phyloP scores from a whole-genome alignment of 208 protist genomes.

The Acanthamoeba culbertsoni region DNA sequence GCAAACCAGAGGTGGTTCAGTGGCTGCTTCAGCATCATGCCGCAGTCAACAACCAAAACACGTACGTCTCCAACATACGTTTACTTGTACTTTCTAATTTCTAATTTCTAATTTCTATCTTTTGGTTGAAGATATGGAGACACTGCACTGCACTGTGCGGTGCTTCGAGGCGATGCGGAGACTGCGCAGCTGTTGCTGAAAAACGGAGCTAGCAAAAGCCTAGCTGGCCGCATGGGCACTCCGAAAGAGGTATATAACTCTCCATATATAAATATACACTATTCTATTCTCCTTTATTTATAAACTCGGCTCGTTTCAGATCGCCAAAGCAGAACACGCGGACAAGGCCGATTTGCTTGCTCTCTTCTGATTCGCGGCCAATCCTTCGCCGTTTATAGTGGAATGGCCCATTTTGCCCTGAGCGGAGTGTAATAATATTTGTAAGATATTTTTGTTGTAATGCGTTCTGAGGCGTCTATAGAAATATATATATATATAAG shows the following conservation, averaged over 20 bases:
- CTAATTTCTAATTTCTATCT: no score
- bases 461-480: no score
- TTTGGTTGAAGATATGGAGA: slow-evolving; percentile 19
- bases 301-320: background rate
- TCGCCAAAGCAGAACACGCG: background rate
- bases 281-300: background rate
- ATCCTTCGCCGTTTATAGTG: background rate
- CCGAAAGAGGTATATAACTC: background rate
- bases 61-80: background rate
- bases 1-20: background rate
- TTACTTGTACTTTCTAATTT: no score
- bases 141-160: background rate
- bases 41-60: background rate
- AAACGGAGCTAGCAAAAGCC: background rate
- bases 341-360: background rate
- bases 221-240: background rate
- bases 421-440: background rate
- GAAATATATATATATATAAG: no score
- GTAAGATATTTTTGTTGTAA: background rate
- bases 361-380: background rate
- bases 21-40: background rate
- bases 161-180: background rate
- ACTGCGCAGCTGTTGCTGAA: background rate
- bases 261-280: background rate
- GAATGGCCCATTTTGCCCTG: background rate